Evolutionary conservation across 305 asterid species (phyloP), one percentile per base, ranked within the genome.

Genomic region (Euphrasia arctica): DNA sequence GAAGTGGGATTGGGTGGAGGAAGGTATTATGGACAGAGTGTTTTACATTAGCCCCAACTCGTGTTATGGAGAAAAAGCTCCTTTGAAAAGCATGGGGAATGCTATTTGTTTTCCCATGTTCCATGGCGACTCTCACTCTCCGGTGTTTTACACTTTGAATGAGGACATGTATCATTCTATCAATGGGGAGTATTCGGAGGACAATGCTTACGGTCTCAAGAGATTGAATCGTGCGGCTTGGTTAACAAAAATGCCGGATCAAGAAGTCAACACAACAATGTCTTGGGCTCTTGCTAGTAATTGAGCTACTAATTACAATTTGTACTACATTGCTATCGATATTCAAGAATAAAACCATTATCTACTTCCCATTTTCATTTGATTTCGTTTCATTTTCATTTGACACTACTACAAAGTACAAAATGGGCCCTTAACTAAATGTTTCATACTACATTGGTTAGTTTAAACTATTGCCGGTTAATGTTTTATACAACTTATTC

Each of bases 81-180:
- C 36, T 32, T 32, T 63, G 11, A 32, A 60, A 1, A 34, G 60
- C 14, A 72, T 72, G 72, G 68, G 34, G 1, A 72, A 72, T 36
- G 66, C 28, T 28, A 61, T 72, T 29, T 66, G 49, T 47, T 72
- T 72, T 3, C 60, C 72, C 31, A 54, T 11, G 29, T 54, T 54
- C 10, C 59, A 42, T 22, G 43, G 51, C 2, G 27, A 54, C 25
- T 3, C 10, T 55, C 47, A 54, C 25, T 3, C 10, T 55, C 47
- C 10, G 14, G n/a, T 45, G 5, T 66, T 45, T 7, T 66, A 57
- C 49, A 56, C 70, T 4, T 31, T 66, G 29, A 15, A 15, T 12
- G 66, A 63, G 3, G 4, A 2, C 7, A 59, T 4, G 13, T 66
- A 41, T 5, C 67, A 66, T 8, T 15, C 72, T 11, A 14, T 52